These are phyloP conservation scores for Penicillium ochrochloron DNA, from an alignment of 495 filamentous ascomycete genomes.

Conservation along the genomic window DNA sequence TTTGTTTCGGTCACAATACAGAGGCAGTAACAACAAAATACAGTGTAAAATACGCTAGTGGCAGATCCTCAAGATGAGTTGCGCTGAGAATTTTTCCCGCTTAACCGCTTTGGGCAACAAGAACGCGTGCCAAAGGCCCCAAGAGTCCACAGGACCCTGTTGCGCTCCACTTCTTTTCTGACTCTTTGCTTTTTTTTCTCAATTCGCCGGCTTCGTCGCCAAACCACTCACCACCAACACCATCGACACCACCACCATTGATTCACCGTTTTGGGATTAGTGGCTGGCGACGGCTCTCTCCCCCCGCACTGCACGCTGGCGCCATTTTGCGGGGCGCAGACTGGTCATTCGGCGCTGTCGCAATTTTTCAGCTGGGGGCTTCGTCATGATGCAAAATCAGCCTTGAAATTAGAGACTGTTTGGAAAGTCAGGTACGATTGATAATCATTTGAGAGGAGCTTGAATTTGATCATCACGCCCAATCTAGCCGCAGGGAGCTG, in stretches of 20 bases:
- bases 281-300: slow-evolving; percentile 4
- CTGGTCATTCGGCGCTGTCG: slow-evolving; percentile 5
- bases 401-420: not conserved
- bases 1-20: slow-evolving; percentile 14
- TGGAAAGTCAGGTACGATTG: not conserved
- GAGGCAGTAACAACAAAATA: not conserved
- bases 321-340: slow-evolving; percentile 31
- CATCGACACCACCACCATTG: slow-evolving; percentile 1
- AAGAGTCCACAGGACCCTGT: slow-evolving; percentile 30
- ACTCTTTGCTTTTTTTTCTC: slow-evolving; percentile 19
- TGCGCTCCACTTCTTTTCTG: slow-evolving; percentile 12
- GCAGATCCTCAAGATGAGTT: slow-evolving; percentile 31
- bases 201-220: slow-evolving; percentile 18
- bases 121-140: slow-evolving; percentile 27
- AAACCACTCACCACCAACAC: not conserved
- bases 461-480: slow-evolving; percentile 5
- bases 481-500: slow-evolving; percentile 28
- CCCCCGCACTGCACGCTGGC: slow-evolving; percentile 30
- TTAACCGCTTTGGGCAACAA: slow-evolving; percentile 32
- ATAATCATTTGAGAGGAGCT: slow-evolving; percentile 7
- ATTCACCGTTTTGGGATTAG: slow-evolving; percentile 16
- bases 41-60: slow-evolving; percentile 36
- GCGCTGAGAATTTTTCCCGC: slow-evolving; percentile 23
- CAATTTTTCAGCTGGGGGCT: slow-evolving; percentile 1
- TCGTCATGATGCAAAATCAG: not conserved